phyloP scores from a whole-genome alignment of 768 basidiomycete species.

The Tricholoma hemisulphureum region DNA sequence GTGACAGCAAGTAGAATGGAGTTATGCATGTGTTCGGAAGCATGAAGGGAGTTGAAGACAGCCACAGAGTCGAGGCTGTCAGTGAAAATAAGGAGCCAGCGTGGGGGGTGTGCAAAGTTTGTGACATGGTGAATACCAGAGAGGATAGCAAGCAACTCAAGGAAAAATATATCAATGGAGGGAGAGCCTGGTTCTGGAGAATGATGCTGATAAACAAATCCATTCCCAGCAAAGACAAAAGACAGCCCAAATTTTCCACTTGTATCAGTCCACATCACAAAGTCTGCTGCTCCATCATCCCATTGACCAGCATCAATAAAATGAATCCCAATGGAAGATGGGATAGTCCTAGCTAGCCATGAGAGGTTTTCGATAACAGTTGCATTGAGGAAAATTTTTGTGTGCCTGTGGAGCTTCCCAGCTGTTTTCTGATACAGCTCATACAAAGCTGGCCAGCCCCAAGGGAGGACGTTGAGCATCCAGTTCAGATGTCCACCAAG shows the following conservation, averaged over 20 bases:
- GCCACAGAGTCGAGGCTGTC: slow-evolving; percentile 23
- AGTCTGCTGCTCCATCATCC: background rate
- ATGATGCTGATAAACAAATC: background rate
- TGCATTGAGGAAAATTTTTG: background rate
- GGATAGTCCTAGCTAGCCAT: background rate
- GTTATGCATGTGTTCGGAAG: background rate
- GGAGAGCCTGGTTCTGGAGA: background rate
- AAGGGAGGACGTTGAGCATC: slow-evolving; percentile 1
- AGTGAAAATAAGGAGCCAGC: slow-evolving; percentile 25
- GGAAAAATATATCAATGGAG: slow-evolving; percentile 1
- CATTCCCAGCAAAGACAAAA: background rate
- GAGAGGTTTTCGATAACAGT: background rate
- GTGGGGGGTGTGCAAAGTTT: slow-evolving; percentile 6
- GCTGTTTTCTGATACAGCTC: background rate
- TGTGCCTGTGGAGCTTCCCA: background rate
- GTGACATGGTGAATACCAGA: slow-evolving; percentile 7
- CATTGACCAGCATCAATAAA: background rate
- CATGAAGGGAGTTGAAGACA: slow-evolving; percentile 23
- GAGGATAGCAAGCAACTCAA: slow-evolving; percentile 6
- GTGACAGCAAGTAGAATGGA: background rate
- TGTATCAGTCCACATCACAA: slow-evolving; percentile 1
- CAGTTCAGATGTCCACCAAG: slow-evolving; percentile 23
- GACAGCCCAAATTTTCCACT: background rate
- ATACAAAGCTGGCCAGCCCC: background rate
- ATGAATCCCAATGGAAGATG: background rate